phyloP scores from a whole-genome alignment of 805 yeast genomes.

The Pachysolen tannophilus region DNA sequence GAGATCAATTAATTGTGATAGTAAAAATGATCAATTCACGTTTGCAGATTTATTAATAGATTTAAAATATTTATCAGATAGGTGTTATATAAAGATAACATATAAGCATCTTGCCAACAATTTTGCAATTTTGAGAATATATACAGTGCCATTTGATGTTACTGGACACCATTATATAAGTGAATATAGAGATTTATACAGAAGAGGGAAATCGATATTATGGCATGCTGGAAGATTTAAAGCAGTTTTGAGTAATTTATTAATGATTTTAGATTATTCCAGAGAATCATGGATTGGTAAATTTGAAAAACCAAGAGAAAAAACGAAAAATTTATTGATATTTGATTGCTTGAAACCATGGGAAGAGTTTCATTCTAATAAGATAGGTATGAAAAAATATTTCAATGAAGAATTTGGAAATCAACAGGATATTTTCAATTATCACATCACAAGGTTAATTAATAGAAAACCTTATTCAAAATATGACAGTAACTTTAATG shows the following conservation, averaged over 20 bases:
- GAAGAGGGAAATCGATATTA: conserved; percentile 24
- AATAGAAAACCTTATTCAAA: conserved; percentile 12
- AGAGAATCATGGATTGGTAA: conserved; percentile 26
- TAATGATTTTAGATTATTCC: conserved; percentile 35
- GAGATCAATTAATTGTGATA: conserved; percentile 1
- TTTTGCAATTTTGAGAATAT: conserved; percentile 32
- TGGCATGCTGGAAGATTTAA: conserved; percentile 28
- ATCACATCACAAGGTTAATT: conserved; percentile 29
- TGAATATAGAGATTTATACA: conserved; percentile 25
- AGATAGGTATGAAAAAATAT: conserved; percentile 12
- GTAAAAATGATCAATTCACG: conserved; percentile 10
- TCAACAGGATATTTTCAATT: conserved; percentile 12
- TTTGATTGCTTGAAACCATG: conserved; percentile 13
- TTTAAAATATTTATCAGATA: conserved; percentile 33
- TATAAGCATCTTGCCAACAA: conserved; percentile 21
- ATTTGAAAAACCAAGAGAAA: neutral
- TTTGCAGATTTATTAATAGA: conserved; percentile 23
- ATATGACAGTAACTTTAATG: no score
- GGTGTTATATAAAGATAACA: conserved; percentile 36
- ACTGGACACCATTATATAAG: conserved; percentile 23
- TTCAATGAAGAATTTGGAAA: conserved; percentile 4
- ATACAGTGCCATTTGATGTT: conserved; percentile 38
- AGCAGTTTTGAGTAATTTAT: conserved; percentile 25
- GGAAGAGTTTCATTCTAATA: conserved; percentile 11
- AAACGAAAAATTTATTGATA: conserved; percentile 12